Evolutionary conservation across 441 rosid species (phyloP).

Genomic region (Gossypium davidsonii): DNA sequence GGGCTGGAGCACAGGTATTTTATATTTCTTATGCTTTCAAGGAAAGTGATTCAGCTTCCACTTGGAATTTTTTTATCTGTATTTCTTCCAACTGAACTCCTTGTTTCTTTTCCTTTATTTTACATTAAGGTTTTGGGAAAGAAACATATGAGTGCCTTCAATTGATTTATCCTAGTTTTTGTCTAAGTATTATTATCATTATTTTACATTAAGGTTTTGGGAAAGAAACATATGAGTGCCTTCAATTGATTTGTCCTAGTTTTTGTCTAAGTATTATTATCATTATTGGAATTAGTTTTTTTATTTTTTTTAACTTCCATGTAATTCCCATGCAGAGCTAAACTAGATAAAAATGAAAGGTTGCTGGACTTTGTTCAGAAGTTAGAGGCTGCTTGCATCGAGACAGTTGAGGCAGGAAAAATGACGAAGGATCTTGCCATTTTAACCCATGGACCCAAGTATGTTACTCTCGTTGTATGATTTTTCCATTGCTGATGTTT

Average conservation of each 20-base stretch:
- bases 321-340: constrained; percentile 44
- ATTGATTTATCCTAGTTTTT: not conserved
- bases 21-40: constrained; percentile 9
- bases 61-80: not conserved
- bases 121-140: not conserved
- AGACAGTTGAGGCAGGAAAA: constrained; percentile 75
- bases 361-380: constrained; percentile 69
- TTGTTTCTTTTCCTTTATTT: not conserved
- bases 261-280: not conserved
- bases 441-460: constrained; percentile 75
- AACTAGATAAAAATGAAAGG: constrained; percentile 68
- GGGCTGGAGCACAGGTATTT: constrained; percentile 82
- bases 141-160: not conserved
- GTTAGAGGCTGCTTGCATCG: constrained; percentile 78
- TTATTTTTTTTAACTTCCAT: not conserved
- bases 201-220: not conserved
- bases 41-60: not conserved
- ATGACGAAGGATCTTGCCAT: constrained; percentile 97
- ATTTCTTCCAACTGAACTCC: not conserved
- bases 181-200: not conserved
- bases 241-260: not conserved
- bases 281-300: not conserved
- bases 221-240: not conserved
- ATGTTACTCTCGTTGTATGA: constrained; percentile 20
- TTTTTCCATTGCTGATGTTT: not conserved